phyloP scores from a whole-genome alignment of 768 basidiomycete species.

The Neoboletus magnificus region DNA sequence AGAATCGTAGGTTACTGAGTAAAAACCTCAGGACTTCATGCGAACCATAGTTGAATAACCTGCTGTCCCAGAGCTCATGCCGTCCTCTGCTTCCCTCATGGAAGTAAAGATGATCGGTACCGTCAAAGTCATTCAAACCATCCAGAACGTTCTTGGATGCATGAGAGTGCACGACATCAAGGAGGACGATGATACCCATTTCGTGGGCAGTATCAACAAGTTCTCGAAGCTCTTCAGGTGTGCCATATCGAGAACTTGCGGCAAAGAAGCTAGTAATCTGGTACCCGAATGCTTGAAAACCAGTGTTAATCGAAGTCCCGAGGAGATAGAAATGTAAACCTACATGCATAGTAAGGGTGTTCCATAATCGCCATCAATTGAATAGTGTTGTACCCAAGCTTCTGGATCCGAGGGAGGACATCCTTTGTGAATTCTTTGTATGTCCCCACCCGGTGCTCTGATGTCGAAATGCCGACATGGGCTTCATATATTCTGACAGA shows the following conservation, averaged over 20 bases:
- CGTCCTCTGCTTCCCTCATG: constrained; percentile 88
- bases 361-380: constrained; percentile 99
- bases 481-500: constrained; percentile 91
- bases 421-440: constrained; percentile 94
- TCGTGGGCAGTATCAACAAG: constrained; percentile 94
- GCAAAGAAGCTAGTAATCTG: constrained; percentile 98
- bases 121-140: constrained; percentile 94
- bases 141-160: constrained; percentile 97
- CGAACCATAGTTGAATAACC: constrained; percentile 93
- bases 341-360: constrained; percentile 96
- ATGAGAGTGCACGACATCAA: constrained; percentile 97
- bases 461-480: constrained; percentile 94
- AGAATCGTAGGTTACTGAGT: constrained; percentile 92
- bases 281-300: constrained; percentile 83
- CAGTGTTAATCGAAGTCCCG: neutral
- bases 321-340: constrained; percentile 26
- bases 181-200: constrained; percentile 87
- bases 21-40: constrained; percentile 96
- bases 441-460: constrained; percentile 83
- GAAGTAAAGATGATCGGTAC: constrained; percentile 97
- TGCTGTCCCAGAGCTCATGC: constrained; percentile 97
- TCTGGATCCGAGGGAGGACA: constrained; percentile 82
- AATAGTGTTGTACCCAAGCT: constrained; percentile 93
- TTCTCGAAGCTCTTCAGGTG: constrained; percentile 93
- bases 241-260: constrained; percentile 92